phyloP scores from a whole-genome alignment of 129 eudicot genomes.

The Erigeron canadensis region DNA sequence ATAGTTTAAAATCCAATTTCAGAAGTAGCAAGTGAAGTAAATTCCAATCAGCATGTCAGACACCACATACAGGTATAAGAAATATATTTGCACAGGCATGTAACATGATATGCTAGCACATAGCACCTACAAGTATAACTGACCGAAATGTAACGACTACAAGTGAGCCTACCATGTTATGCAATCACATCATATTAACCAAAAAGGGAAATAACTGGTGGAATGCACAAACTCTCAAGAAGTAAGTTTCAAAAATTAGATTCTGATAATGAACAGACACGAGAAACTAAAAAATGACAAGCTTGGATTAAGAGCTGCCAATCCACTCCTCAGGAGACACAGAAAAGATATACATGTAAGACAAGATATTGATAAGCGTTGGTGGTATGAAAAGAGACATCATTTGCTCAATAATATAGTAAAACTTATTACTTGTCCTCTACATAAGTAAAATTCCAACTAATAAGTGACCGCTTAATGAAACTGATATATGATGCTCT shows the following conservation, averaged over 20 bases:
- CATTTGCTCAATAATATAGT: too few relatives aligned
- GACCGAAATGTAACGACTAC: not conserved
- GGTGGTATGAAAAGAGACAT: too few relatives aligned
- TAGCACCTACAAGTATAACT: not conserved
- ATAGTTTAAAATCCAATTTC: not conserved
- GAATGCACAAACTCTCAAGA: not conserved
- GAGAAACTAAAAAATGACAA: not conserved
- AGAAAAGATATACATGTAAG: too few relatives aligned
- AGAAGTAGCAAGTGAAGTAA: not conserved
- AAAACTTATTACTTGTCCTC: too few relatives aligned
- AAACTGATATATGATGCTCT: too few relatives aligned
- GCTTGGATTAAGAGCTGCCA: not conserved
- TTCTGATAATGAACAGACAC: not conserved
- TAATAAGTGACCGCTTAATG: not conserved
- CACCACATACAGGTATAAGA: not conserved
- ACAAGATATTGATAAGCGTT: too few relatives aligned
- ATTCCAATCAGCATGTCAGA: constrained; percentile 3
- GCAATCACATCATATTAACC: not conserved
- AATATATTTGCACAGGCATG: not conserved
- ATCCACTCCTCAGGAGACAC: too few relatives aligned
- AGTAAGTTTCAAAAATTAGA: not conserved
- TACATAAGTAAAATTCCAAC: not conserved
- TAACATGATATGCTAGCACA: not conserved
- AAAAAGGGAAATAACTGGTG: not conserved
- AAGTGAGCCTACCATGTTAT: not conserved